Conservation (phyloP, 495 filamentous ascomycete species). For the Daldinia childiae region DNA sequence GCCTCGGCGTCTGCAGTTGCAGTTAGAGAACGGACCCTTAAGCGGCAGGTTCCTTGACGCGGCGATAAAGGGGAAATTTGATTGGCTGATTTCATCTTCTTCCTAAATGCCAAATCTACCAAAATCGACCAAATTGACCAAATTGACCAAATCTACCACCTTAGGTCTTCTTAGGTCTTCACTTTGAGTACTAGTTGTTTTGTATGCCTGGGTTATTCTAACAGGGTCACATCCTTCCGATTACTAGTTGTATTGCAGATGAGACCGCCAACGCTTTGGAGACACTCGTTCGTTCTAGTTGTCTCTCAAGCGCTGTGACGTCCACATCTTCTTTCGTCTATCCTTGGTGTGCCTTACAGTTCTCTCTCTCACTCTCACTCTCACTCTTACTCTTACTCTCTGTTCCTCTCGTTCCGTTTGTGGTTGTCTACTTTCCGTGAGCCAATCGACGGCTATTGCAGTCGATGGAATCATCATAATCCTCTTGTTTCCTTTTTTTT, state of each 20-base stretch:
- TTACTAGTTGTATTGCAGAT: slow-evolving; percentile 22
- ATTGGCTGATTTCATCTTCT: slow-evolving; percentile 20
- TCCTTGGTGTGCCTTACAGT: slow-evolving; percentile 4
- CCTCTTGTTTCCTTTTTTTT: slow-evolving; percentile 14
- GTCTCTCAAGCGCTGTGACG: slow-evolving; percentile 31
- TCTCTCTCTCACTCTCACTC: not conserved
- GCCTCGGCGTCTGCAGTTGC: slow-evolving; percentile 29
- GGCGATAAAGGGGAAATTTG: slow-evolving; percentile 4
- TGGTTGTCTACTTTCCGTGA: slow-evolving; percentile 23
- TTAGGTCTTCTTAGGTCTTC: not conserved
- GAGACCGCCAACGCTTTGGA: slow-evolving; percentile 32
- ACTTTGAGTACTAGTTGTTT: slow-evolving; percentile 28
- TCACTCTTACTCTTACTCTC: not conserved
- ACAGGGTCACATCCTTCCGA: slow-evolving; percentile 29
- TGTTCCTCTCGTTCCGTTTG: slow-evolving; percentile 17
- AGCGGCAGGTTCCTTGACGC: slow-evolving; percentile 16
- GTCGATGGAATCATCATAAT: slow-evolving; percentile 32
- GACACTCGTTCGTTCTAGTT: slow-evolving; percentile 13
- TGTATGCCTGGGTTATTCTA: slow-evolving; percentile 32
- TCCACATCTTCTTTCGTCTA: slow-evolving; percentile 6
- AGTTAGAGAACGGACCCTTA: slow-evolving; percentile 23
- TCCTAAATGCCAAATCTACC: not conserved
- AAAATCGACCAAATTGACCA: not conserved
- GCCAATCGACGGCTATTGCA: slow-evolving; percentile 15
- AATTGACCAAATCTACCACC: not conserved